Evolutionary conservation across 2,329 filamentous ascomycete genomes (phyloP).

Genomic region (Shiraia sp.): DNA sequence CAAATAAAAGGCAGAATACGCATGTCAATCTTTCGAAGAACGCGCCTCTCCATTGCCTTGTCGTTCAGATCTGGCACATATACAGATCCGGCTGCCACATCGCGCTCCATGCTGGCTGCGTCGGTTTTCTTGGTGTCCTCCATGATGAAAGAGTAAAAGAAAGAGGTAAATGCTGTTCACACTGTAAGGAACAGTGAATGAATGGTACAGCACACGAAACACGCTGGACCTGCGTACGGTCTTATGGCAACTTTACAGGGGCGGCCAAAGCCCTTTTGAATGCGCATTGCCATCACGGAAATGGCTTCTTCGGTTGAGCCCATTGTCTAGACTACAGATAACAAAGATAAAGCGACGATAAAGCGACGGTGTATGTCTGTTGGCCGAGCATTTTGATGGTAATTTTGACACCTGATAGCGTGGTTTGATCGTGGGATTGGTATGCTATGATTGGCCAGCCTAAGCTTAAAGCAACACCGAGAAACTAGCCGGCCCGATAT

Average conservation of each 20-base stretch:
- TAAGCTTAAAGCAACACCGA: neutral
- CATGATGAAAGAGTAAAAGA: slow-evolving; percentile 4
- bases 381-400: neutral
- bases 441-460: neutral
- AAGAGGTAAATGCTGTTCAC: no score
- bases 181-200: no score
- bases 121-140: slow-evolving; percentile 6
- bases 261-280: neutral
- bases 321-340: neutral
- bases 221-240: no score
- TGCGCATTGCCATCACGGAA: neutral
- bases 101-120: slow-evolving; percentile 10
- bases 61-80: slow-evolving; percentile 21
- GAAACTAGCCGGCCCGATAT: neutral
- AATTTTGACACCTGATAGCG: slow-evolving; percentile 13
- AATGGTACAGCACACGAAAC: no score
- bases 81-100: slow-evolving; percentile 9
- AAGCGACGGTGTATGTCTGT: neutral
- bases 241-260: neutral
- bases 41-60: slow-evolving; percentile 23
- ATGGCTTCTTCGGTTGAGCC: neutral
- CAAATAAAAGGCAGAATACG: slow-evolving; percentile 24
- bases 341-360: slow-evolving; percentile 14
- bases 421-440: neutral
- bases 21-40: slow-evolving; percentile 25